Evolutionary conservation across 2,329 filamentous ascomycete genomes (phyloP), one percentile per base, ranked within the genome.

Genomic region (Beauveria bassiana): DNA sequence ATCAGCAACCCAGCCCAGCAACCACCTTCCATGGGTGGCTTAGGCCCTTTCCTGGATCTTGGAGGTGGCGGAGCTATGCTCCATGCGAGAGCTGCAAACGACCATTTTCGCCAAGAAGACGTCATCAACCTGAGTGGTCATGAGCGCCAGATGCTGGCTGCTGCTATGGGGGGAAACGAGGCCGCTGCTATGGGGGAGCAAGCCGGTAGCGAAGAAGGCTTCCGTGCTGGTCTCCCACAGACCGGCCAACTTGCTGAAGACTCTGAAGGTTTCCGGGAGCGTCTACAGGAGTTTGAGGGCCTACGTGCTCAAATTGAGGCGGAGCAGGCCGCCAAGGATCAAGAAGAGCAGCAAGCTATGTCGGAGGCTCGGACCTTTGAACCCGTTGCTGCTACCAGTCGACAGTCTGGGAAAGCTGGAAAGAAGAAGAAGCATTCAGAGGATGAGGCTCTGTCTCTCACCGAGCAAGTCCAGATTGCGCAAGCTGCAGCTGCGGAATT

Each of bases 391-490:
- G 58, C 58, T 51, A 18, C 62, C 22, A 46, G 58, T 31, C 18
- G 60, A 16, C 64, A 64, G 49, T 57, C 59, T 9, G 52, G 63
- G 12, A 58, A 56, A 40, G 56, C 58, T 14, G 59, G 47, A 24
- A 74, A 68, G 67, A 74, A 52, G 47, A 58, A 71, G 65, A 75
- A 72, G 69, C 65, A 64, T 20, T 64, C 63, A 2, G 74, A 75
- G 52, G 73, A 75, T 10, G 61, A 54, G 12, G 67, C 67, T 22
- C 80, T 93, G 16, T 92, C 90, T 52, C 77, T 96, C 60, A 92
- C 90, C 5, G 87, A 96, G 72, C 90, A 93, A 73, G 90, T 95
- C 0, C 89, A 93, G 73, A 89, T 92, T 74, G 87, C 91, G 40
- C 80, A 81, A 66, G 79, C 78, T 46, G 78, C 78, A 45, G 77